phyloP scores from a whole-genome alignment of 2,329 filamentous ascomycete genomes.

The Sporothrix curviconia region DNA sequence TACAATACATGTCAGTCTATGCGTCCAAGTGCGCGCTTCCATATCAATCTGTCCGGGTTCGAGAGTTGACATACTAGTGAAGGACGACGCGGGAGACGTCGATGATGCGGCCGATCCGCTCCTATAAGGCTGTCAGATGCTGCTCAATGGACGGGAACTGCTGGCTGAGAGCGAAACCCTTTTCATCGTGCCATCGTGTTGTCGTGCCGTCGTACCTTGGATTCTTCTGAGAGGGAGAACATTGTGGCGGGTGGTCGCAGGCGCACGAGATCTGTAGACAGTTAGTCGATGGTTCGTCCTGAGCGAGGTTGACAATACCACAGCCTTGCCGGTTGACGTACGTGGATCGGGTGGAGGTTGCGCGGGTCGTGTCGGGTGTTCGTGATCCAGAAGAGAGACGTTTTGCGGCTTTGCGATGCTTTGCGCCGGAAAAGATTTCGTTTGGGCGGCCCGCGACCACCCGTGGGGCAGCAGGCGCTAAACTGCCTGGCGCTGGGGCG shows the following conservation, averaged over 20 bases:
- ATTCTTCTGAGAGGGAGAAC: constrained; percentile 82
- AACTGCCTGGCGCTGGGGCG: background rate
- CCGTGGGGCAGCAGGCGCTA: too few relatives aligned
- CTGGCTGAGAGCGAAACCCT: too few relatives aligned
- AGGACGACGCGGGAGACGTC: constrained; percentile 89
- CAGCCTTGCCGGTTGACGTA: background rate
- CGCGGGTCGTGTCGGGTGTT: background rate
- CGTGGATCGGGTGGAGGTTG: background rate
- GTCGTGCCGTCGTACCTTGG: constrained; percentile 61
- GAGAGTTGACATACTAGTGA: constrained; percentile 69
- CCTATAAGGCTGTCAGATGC: constrained; percentile 46
- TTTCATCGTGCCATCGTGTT: background rate
- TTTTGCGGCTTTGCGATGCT: background rate
- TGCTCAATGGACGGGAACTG: background rate
- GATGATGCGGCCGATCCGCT: constrained; percentile 96
- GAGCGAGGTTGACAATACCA: background rate
- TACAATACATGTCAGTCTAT: constrained; percentile 37
- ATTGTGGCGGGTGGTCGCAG: constrained; percentile 35
- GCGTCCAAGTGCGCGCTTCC: too few relatives aligned
- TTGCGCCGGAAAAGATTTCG: background rate
- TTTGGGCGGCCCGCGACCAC: background rate
- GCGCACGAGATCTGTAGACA: background rate
- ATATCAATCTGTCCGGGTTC: too few relatives aligned
- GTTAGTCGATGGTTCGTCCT: background rate
- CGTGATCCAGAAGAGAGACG: background rate